These are phyloP conservation scores for Cladorrhinum sp. DNA, from an alignment of 2,329 filamentous ascomycete genomes.

Conservation along the genomic window DNA sequence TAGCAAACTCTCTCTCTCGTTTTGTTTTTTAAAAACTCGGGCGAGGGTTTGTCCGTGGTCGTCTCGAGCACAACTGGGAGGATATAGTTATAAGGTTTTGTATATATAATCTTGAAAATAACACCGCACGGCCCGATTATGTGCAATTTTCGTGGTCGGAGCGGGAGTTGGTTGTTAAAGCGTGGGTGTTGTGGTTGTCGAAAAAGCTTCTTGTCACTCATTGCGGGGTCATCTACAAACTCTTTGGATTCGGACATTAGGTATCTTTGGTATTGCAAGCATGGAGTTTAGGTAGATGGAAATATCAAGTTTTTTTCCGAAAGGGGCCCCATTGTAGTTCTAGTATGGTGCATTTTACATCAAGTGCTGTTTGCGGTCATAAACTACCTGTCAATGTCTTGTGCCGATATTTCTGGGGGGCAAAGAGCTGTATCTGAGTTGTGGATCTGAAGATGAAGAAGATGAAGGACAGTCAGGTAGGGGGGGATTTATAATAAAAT, in stretches of 20 bases:
- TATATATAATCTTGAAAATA: not conserved
- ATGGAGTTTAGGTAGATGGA: not conserved
- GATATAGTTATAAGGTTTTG: not conserved
- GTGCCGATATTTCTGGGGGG: no score
- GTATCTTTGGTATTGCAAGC: not conserved
- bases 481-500: no score
- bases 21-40: no score
- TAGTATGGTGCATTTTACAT: no score
- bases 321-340: no score
- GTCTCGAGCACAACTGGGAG: not conserved
- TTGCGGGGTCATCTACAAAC: not conserved
- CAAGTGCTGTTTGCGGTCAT: no score
- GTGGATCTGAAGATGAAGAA: no score
- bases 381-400: no score
- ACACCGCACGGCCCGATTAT: not conserved
- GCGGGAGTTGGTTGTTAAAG: not conserved
- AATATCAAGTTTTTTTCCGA: not conserved
- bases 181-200: not conserved
- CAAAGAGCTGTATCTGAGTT: no score
- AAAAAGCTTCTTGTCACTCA: not conserved
- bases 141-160: not conserved
- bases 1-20: not conserved
- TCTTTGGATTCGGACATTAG: not conserved
- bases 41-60: no score
- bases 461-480: no score